Evolutionary conservation across 2,329 filamentous ascomycete species (phyloP).

Genomic region (Fusarium piperis): DNA sequence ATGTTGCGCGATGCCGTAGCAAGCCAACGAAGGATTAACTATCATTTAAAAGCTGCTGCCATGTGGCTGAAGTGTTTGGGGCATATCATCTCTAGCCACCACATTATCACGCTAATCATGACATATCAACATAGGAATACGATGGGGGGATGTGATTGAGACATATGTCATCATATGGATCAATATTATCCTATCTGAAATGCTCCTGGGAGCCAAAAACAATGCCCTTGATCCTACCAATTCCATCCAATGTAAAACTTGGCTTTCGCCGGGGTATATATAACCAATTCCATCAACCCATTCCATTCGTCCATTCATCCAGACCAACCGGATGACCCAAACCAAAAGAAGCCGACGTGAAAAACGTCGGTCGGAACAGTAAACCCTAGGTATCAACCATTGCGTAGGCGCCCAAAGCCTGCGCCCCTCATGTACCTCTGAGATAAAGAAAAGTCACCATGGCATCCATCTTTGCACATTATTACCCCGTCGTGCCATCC

Average conservation of each 20-base stretch:
- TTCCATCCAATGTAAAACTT: slow-evolving; percentile 42
- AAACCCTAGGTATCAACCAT: slow-evolving; percentile 5
- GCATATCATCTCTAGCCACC: not conserved
- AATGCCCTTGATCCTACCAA: slow-evolving; percentile 4
- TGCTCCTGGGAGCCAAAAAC: not conserved
- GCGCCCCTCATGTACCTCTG: not conserved
- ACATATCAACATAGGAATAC: not conserved
- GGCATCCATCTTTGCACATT: not conserved
- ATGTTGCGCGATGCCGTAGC: slow-evolving; percentile 40
- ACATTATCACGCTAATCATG: not conserved
- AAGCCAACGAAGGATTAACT: slow-evolving; percentile 41
- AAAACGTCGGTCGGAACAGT: slow-evolving; percentile 6
- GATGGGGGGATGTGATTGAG: not conserved
- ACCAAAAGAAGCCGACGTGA: slow-evolving; percentile 16
- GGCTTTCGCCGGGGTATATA: slow-evolving; percentile 45
- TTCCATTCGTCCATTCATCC: not conserved
- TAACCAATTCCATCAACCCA: slow-evolving; percentile 34
- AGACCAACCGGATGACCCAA: slow-evolving; percentile 20
- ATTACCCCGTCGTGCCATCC: slow-evolving; percentile 19
- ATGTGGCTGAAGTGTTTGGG: not conserved
- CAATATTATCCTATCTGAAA: not conserved
- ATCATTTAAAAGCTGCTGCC: not conserved
- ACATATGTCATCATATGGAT: not conserved
- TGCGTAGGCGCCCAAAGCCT: not conserved
- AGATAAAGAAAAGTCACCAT: not conserved